These are phyloP conservation scores for Prunus mongolica DNA, from an alignment of 306 rosid species.

Conservation along the genomic window DNA sequence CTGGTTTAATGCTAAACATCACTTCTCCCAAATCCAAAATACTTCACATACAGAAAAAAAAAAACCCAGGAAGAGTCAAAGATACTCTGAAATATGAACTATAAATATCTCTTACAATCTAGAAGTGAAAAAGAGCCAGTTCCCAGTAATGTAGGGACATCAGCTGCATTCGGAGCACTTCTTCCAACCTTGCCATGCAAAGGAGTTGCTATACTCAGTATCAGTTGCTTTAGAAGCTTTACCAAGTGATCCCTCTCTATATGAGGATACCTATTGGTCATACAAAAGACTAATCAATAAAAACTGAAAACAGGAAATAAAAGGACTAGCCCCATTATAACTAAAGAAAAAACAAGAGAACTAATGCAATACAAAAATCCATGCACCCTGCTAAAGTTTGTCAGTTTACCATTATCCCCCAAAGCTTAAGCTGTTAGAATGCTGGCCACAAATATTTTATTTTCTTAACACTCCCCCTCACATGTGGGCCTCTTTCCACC, in stretches of 20 bases:
- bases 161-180: slow-evolving; percentile 69
- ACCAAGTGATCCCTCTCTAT: slow-evolving; percentile 74
- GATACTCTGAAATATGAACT: slow-evolving; percentile 11
- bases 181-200: slow-evolving; percentile 47
- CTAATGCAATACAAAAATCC: background rate
- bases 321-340: background rate
- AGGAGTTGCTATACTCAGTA: slow-evolving; percentile 46
- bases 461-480: background rate
- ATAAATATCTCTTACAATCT: slow-evolving; percentile 51
- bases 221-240: slow-evolving; percentile 77
- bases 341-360: background rate
- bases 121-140: slow-evolving; percentile 80
- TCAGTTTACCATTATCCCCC: background rate
- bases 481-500: too few relatives aligned
- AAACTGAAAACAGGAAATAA: background rate
- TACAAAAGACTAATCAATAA: slow-evolving; percentile 18
- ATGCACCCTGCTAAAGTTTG: background rate
- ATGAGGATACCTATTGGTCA: slow-evolving; percentile 70
- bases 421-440: background rate
- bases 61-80: slow-evolving; percentile 13
- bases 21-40: background rate
- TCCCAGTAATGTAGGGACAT: slow-evolving; percentile 92
- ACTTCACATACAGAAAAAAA: background rate
- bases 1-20: background rate
- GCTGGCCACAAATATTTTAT: background rate